Evolutionary conservation across 2,329 filamentous ascomycete species (phyloP).

Genomic region (Sclerotinia minor): DNA sequence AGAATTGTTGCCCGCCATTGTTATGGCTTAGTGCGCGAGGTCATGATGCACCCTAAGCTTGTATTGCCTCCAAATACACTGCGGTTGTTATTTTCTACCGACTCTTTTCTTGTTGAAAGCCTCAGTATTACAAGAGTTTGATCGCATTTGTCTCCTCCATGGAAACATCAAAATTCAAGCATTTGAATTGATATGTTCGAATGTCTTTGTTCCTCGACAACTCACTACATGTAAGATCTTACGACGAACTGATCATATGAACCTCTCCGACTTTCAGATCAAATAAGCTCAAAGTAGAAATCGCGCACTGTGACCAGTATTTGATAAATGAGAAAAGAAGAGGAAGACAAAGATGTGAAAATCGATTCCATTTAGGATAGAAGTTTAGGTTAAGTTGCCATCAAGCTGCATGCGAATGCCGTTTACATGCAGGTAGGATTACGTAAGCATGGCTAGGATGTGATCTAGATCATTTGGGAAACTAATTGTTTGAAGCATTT

Average conservation of each 20-base stretch:
- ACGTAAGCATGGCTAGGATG: not conserved
- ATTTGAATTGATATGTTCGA: not conserved
- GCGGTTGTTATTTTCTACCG: not conserved
- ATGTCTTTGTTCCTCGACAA: slow-evolving; percentile 10
- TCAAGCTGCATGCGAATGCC: slow-evolving; percentile 1
- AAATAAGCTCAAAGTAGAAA: not conserved
- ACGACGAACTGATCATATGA: not conserved
- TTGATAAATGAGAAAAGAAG: not conserved
- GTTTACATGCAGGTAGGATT: not conserved
- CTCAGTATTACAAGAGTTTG: not conserved
- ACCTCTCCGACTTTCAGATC: not conserved
- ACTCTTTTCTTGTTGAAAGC: not conserved
- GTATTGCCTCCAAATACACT: not conserved
- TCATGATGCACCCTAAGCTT: not conserved
- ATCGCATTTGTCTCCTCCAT: not conserved
- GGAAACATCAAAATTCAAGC: not conserved
- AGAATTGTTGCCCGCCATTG: slow-evolving; percentile 13
- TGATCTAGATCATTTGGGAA: slow-evolving; percentile 14
- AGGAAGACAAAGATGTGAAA: not conserved
- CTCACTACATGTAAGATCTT: not conserved
- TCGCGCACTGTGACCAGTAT: not conserved
- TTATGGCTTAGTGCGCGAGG: not conserved
- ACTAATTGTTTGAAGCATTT: not conserved
- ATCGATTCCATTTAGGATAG: not conserved
- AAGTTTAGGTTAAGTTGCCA: not conserved